Conservation (phyloP, 805 yeast genomes). For the Sugiyamaella marilandica region DNA sequence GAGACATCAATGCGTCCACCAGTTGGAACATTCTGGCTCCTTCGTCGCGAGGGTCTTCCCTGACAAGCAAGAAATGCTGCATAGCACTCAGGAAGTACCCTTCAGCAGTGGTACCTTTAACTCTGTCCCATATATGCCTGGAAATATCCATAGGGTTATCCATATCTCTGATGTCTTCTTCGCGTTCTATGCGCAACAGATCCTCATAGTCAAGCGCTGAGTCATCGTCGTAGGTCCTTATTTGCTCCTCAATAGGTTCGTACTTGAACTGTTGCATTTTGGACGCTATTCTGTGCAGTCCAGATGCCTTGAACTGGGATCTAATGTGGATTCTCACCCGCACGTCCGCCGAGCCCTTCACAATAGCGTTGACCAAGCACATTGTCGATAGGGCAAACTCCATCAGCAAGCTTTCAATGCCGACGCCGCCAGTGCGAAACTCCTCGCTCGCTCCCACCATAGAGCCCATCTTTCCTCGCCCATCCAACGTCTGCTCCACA, state of each 20-base stretch:
- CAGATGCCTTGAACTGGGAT: conserved; percentile 53
- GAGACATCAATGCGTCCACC: conserved; percentile 60
- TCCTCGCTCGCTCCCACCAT: conserved; percentile 91
- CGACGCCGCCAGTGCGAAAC: conserved; percentile 46
- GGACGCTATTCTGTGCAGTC: conserved; percentile 49
- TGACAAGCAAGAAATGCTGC: conserved; percentile 56
- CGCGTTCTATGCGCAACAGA: conserved; percentile 34
- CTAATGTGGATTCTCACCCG: conserved; percentile 51
- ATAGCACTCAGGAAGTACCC: conserved; percentile 56
- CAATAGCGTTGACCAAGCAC: conserved; percentile 62
- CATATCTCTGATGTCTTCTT: conserved; percentile 49
- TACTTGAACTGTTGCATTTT: conserved; percentile 49
- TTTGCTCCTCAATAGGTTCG: conserved; percentile 60
- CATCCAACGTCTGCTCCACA: conserved; percentile 66
- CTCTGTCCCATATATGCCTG: conserved; percentile 50
- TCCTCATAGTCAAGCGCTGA: conserved; percentile 55
- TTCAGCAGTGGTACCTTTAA: conserved; percentile 56
- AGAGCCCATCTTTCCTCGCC: conserved; percentile 86
- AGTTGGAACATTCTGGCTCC: conserved; percentile 51
- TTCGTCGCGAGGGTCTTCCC: conserved; percentile 36
- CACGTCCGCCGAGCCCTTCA: conserved; percentile 30
- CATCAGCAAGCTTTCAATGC: conserved; percentile 55
- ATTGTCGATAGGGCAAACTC: conserved; percentile 72
- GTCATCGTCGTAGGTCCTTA: conserved; percentile 53
- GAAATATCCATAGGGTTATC: conserved; percentile 70